A percentile compares a stretch with the other conserved stretches of the same genome.
These are phyloP conservation scores for Hypholoma fasciculare DNA, from an alignment of 768 basidiomycete genomes.

Conservation along the genomic window DNA sequence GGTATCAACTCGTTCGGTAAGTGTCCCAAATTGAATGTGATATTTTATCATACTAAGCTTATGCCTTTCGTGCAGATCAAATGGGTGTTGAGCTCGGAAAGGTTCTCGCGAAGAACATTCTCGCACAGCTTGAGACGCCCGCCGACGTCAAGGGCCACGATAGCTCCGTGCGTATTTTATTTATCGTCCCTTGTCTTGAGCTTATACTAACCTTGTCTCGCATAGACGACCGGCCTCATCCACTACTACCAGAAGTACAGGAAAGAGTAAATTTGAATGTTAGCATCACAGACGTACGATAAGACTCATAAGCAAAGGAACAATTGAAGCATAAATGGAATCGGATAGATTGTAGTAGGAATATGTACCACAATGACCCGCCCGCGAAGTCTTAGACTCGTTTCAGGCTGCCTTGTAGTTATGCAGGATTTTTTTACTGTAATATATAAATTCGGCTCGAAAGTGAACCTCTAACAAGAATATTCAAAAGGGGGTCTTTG, in stretches of 20 bases:
- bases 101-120: slow-evolving; percentile 94
- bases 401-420: neutral
- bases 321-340: neutral
- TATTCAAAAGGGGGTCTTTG: no score
- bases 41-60: neutral
- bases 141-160: slow-evolving; percentile 87
- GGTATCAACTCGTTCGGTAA: slow-evolving; percentile 97
- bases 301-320: neutral
- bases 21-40: slow-evolving; percentile 16
- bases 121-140: slow-evolving; percentile 81
- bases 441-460: no score
- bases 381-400: neutral
- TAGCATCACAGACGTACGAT: neutral
- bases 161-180: slow-evolving; percentile 56
- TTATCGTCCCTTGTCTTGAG: slow-evolving; percentile 21
- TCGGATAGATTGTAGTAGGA: neutral
- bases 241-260: slow-evolving; percentile 94
- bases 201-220: slow-evolving; percentile 14
- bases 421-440: no score
- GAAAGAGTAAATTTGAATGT: slow-evolving; percentile 50
- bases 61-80: slow-evolving; percentile 68
- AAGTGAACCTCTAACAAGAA: no score
- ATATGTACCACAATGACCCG: neutral
- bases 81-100: slow-evolving; percentile 99
- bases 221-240: slow-evolving; percentile 91